phyloP scores from a whole-genome alignment of 2,329 filamentous ascomycete genomes.

The Aspergillus tanneri region DNA sequence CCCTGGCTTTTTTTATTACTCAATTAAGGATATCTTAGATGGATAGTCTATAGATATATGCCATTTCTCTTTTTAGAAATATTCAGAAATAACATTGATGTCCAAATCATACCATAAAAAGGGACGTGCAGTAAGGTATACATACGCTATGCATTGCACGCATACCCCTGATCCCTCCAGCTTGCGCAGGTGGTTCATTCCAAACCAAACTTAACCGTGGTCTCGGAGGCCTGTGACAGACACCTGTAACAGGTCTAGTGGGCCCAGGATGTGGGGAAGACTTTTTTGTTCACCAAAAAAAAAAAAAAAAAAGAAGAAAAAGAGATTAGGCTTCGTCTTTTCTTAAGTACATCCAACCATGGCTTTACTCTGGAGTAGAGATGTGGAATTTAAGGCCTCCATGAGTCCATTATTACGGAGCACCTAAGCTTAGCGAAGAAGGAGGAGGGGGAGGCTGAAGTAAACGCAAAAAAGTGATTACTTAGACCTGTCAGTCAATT shows the following conservation, averaged over 20 bases:
- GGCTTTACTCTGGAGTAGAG: too few relatives aligned
- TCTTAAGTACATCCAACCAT: background rate
- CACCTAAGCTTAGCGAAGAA: background rate
- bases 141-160: background rate
- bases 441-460: background rate
- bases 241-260: conserved; percentile 12
- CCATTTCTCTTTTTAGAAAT: too few relatives aligned
- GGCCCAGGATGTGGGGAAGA: conserved; percentile 9
- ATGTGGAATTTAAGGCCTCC: background rate
- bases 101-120: background rate
- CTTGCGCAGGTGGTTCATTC: conserved; percentile 13
- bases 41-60: too few relatives aligned
- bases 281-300: background rate
- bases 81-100: background rate
- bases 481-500: too few relatives aligned
- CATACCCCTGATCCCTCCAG: conserved; percentile 13
- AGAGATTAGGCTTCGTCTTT: background rate
- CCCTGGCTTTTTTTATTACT: too few relatives aligned
- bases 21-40: too few relatives aligned
- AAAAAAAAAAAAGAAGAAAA: too few relatives aligned
- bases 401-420: too few relatives aligned
- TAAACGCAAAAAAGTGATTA: too few relatives aligned
- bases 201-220: conserved; percentile 17
- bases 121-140: background rate
- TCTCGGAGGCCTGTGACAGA: conserved; percentile 19